phyloP scores from a whole-genome alignment of 1,139 yeast genomes.

The Blastobotrys apis region DNA sequence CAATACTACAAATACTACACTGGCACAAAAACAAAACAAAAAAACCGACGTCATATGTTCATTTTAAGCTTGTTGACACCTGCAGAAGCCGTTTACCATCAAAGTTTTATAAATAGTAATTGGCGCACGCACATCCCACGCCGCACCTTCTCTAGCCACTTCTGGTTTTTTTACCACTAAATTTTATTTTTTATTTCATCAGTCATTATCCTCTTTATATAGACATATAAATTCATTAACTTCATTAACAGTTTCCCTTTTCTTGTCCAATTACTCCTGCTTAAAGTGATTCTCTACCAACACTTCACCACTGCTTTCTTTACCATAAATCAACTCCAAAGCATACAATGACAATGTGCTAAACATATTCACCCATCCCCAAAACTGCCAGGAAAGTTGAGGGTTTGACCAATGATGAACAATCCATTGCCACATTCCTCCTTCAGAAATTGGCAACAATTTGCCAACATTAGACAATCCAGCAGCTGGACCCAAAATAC shows the following conservation, averaged over 20 bases:
- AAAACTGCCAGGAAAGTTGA: constrained; percentile 64
- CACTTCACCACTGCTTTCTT: constrained; percentile 28
- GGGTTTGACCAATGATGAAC: constrained; percentile 53
- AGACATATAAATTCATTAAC: constrained; percentile 3
- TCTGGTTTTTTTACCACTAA: no score
- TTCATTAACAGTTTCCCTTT: neutral
- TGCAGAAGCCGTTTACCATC: no score
- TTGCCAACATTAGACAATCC: constrained; percentile 7
- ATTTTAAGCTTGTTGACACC: no score
- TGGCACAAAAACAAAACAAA: no score
- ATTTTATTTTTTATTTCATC: no score
- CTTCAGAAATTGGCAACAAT: constrained; percentile 7
- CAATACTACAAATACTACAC: no score
- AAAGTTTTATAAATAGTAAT: no score
- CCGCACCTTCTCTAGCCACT: no score
- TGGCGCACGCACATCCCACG: no score
- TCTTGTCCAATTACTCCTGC: constrained; percentile 20
- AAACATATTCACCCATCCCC: constrained; percentile 95
- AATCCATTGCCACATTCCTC: constrained; percentile 16
- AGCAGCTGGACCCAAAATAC: constrained; percentile 30
- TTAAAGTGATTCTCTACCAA: constrained; percentile 34
- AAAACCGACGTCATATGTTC: no score
- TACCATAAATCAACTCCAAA: constrained; percentile 53
- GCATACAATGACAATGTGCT: constrained; percentile 75
- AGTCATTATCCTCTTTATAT: no score